A percentile compares a stretch with the other conserved stretches of the same genome.
These are phyloP conservation scores for Pythium phragmitis DNA, from an alignment of 352 stramenopile genomes.

Conservation along the genomic window DNA sequence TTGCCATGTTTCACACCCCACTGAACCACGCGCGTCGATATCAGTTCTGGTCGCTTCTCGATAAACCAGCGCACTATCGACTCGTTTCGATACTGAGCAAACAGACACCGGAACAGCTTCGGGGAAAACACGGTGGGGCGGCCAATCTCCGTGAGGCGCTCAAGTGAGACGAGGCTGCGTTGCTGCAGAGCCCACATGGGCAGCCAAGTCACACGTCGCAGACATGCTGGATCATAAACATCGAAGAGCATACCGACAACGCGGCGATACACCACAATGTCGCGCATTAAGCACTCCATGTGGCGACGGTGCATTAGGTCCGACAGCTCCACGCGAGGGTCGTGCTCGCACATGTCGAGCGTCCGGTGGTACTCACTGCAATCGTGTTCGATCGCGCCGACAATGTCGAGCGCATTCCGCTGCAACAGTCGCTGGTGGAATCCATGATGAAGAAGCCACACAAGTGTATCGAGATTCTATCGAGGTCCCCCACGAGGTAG, in stretches of 20 bases:
- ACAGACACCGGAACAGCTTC: not conserved
- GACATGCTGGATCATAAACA: not conserved
- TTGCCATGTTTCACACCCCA: conserved; percentile 3
- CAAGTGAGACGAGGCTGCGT: not conserved
- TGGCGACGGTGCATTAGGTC: too few relatives aligned
- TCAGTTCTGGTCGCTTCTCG: not conserved
- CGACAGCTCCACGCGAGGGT: not conserved
- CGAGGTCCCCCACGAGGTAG: too few relatives aligned
- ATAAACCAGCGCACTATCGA: not conserved
- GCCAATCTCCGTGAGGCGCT: not conserved
- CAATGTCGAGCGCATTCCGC: not conserved
- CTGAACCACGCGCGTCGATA: conserved; percentile 1
- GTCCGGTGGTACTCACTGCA: not conserved
- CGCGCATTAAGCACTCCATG: too few relatives aligned
- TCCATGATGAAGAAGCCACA: too few relatives aligned
- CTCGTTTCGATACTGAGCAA: not conserved
- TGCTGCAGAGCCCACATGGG: not conserved
- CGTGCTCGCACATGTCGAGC: not conserved
- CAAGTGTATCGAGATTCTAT: too few relatives aligned
- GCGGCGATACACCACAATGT: not conserved
- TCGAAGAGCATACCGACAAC: not conserved
- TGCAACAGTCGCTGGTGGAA: not conserved
- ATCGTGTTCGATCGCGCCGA: not conserved
- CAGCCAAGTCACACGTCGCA: not conserved
- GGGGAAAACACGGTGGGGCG: not conserved